These are phyloP conservation scores for Sutorius eximius DNA, from an alignment of 1,284 basidiomycete species.

Conservation along the genomic window DNA sequence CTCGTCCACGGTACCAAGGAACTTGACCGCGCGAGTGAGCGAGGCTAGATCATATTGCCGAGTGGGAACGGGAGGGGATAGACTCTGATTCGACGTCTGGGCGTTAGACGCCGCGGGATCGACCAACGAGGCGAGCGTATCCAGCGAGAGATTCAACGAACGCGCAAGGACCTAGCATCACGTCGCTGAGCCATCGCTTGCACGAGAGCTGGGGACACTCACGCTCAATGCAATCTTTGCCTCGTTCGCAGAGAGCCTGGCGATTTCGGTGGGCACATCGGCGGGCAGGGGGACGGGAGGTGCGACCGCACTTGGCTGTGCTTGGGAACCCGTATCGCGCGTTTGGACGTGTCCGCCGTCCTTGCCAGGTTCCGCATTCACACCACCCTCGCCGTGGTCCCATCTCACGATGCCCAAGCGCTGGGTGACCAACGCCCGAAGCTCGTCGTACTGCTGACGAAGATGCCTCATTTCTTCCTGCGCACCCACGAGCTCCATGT, in stretches of 20 bases:
- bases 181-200: background rate
- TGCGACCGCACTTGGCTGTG: background rate
- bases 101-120: background rate
- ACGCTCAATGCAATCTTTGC: conserved; percentile 24
- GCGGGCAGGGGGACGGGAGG: background rate
- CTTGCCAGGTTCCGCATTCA: background rate
- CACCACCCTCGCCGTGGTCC: background rate
- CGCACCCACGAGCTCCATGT: conserved; percentile 25
- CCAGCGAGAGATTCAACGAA: conserved; percentile 15
- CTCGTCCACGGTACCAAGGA: conserved; percentile 29
- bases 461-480: conserved; percentile 27
- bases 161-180: conserved; percentile 11
- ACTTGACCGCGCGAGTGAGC: conserved; percentile 24
- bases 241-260: conserved; percentile 21
- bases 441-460: conserved; percentile 27
- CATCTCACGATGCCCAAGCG: conserved; percentile 10
- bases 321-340: background rate
- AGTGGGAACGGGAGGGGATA: background rate
- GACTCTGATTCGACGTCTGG: background rate
- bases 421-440: conserved; percentile 18
- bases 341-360: background rate
- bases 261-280: conserved; percentile 15
- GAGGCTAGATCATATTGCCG: conserved; percentile 23
- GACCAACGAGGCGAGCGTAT: background rate
- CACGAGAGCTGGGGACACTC: conserved; percentile 1